Base-by-base conservation (phyloP, 768 basidiomycete species). In the Amanita exitialis region DNA sequence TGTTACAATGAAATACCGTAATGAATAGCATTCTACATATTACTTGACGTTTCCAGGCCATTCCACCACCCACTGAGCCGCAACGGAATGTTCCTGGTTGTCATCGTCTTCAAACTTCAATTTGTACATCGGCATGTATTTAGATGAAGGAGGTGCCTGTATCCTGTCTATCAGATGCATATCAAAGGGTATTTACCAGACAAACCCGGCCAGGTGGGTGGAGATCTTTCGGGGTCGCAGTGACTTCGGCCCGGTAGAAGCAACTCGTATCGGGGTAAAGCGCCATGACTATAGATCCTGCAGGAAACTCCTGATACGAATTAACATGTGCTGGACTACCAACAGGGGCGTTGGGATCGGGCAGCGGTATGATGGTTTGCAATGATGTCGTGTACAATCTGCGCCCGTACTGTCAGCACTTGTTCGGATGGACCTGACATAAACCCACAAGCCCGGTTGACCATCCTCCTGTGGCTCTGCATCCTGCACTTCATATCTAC, bases 241-340 rank as follows among this genome's bases (percentile, higher is more conserved):
- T 73, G 5, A 92, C 88, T 59, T 89, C 85, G 6, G 90, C 90
- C 23, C 86, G 83, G 60, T 92, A 92, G 70, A 92, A 92, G 62
- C 86, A 90, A 57, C 87, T 91, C 0, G 90, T 92, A 60, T 92
- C 90, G 0, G 90, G 90, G 65, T 90, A 92, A n/a, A 91, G 69
- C 1, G 87, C 90, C 77, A 92, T 78, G 8, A 92, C 90, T 0
- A 75, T 85, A 18, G 83, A 80, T 3, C 87, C 82, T 0, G 76
- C 67, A 20, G 76, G 67, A 61, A 89, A 92, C 56, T 82, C 82
- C 41, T 79, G 85, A 61, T 89, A 88, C 3, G 79, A 73, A 57
- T 72, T 78, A 36, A 80, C 69, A 66, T 89, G 86, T 15, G 82
- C 72, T 0, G 85, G 74, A 59, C 66, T 81, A 42, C 74, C 77